phyloP scores from a whole-genome alignment of 2,329 filamentous ascomycete species.

The Aspergillus sp. region DNA sequence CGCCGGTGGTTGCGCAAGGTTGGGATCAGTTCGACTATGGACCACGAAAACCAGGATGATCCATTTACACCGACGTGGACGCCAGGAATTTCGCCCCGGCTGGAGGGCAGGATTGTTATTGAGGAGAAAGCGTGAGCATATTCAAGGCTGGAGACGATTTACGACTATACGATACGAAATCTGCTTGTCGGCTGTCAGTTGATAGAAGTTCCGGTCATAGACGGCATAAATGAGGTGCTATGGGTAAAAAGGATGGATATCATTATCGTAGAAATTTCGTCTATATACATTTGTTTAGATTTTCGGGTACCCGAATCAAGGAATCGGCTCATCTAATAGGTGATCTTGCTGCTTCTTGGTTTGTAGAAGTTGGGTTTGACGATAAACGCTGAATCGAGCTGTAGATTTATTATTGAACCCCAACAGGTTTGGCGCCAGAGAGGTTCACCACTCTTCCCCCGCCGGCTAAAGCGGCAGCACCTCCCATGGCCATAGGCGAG shows the following conservation, averaged over 20 bases:
- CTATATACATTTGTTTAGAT: not conserved
- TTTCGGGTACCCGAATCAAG: not conserved
- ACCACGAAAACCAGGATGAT: conserved; percentile 55
- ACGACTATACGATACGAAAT: not conserved
- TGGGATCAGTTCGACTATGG: conserved; percentile 55
- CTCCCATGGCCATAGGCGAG: conserved; percentile 11
- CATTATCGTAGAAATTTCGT: not conserved
- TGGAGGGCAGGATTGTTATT: conserved; percentile 71
- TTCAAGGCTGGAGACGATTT: not conserved
- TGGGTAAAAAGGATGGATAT: not conserved
- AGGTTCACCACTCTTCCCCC: conserved; percentile 59
- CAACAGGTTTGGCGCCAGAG: conserved; percentile 55
- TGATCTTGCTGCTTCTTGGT: not conserved
- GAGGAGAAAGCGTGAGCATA: conserved; percentile 12
- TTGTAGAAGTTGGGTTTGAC: not conserved
- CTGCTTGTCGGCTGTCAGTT: not conserved
- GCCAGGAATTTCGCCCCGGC: conserved; percentile 70
- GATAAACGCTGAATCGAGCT: not conserved
- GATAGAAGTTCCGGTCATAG: not conserved
- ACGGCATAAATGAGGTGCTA: not conserved
- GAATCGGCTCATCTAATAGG: not conserved
- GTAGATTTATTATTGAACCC: conserved; percentile 26
- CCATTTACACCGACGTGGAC: conserved; percentile 72
- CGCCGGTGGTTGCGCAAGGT: conserved; percentile 71
- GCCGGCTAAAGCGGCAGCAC: conserved; percentile 26